Percentiles rank a stretch among this genome's conserved stretches.
These are phyloP conservation scores for Fragaria nilgerrensis DNA, from an alignment of 306 rosid species.

Conservation along the genomic window DNA sequence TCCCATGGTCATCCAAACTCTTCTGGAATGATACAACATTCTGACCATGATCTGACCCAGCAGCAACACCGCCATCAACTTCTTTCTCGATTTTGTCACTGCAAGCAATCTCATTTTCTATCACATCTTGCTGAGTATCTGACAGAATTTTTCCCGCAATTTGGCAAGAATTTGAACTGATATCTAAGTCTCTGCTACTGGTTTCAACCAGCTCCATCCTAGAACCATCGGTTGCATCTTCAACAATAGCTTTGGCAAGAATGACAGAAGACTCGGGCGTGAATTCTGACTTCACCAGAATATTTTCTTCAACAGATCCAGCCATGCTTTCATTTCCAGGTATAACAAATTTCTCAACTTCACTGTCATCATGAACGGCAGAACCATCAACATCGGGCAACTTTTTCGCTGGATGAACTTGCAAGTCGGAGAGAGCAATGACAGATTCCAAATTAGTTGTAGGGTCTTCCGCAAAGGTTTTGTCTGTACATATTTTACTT, in stretches of 20 bases:
- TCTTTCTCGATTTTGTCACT: conserved; percentile 31
- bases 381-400: conserved; percentile 21
- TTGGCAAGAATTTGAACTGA: conserved; percentile 20
- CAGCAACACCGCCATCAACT: conserved; percentile 23
- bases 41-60: conserved; percentile 24
- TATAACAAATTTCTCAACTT: conserved; percentile 24
- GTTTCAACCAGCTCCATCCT: conserved; percentile 26
- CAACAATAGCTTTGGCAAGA: conserved; percentile 31
- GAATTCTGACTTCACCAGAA: conserved; percentile 6
- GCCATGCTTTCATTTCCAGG: conserved; percentile 30
- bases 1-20: conserved; percentile 27
- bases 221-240: conserved; percentile 27
- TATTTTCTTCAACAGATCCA: conserved; percentile 19
- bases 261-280: conserved; percentile 15
- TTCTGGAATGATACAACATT: conserved; percentile 24
- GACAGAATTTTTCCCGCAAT: conserved; percentile 1
- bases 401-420: conserved; percentile 28
- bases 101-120: conserved; percentile 30
- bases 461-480: conserved; percentile 6
- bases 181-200: conserved; percentile 20
- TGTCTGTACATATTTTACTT: conserved; percentile 14
- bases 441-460: conserved; percentile 20
- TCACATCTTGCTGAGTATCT: conserved; percentile 17
- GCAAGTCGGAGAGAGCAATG: conserved; percentile 24
- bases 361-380: conserved; percentile 19